These are phyloP conservation scores for Auricularia sp. DNA, from an alignment of 768 basidiomycete species.

Conservation along the genomic window DNA sequence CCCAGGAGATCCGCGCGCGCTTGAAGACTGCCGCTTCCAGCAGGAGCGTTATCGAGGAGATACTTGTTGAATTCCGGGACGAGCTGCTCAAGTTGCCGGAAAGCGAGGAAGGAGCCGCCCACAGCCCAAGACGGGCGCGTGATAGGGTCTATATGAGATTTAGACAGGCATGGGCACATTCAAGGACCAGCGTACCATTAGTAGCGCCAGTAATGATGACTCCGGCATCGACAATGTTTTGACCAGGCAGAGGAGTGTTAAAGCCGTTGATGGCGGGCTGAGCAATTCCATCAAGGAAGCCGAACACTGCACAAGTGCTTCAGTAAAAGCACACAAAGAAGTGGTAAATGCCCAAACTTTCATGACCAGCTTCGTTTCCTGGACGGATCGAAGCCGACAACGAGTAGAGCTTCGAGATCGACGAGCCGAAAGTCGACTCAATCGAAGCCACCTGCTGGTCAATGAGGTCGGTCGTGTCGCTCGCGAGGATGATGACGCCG, in stretches of 20 bases:
- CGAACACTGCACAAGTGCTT: slow-evolving; percentile 2
- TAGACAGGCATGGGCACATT: neutral
- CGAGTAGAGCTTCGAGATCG: slow-evolving; percentile 1
- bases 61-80: slow-evolving; percentile 6
- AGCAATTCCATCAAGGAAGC: slow-evolving; percentile 5
- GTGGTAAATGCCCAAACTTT: slow-evolving; percentile 1
- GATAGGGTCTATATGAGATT: slow-evolving; percentile 3
- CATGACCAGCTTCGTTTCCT: slow-evolving; percentile 1
- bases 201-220: slow-evolving; percentile 5
- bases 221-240: slow-evolving; percentile 3
- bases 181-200: neutral
- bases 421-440: slow-evolving; percentile 2
- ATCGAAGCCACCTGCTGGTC: neutral
- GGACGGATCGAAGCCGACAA: slow-evolving; percentile 1
- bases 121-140: slow-evolving; percentile 16
- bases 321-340: neutral
- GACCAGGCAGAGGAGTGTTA: slow-evolving; percentile 2
- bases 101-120: slow-evolving; percentile 6
- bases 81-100: slow-evolving; percentile 7
- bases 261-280: slow-evolving; percentile 5
- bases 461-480: neutral
- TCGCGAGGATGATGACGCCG: slow-evolving; percentile 2
- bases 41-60: slow-evolving; percentile 1
- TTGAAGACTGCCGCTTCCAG: too few relatives aligned
- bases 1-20: neutral